phyloP scores from a whole-genome alignment of 176 grass and related monocot species.

The Carex littledalei region DNA sequence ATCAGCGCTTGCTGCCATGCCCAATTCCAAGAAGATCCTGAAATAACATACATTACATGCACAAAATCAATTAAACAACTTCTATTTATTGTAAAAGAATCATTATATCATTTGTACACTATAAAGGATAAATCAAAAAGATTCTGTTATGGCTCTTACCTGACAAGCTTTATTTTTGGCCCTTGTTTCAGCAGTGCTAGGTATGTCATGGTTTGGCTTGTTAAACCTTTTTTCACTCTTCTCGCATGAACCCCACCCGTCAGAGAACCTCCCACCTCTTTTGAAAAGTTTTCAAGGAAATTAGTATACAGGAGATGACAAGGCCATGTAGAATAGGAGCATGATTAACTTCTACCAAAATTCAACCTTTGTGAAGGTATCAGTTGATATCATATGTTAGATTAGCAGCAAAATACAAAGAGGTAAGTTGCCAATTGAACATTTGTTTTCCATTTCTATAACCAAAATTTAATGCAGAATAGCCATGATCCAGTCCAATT shows the following conservation, averaged over 20 bases:
- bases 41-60: conserved; percentile 7
- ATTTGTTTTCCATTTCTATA: background rate
- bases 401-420: background rate
- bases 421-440: background rate
- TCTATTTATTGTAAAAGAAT: background rate
- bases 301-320: background rate
- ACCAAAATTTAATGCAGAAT: background rate
- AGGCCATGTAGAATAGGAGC: background rate
- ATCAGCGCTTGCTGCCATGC: conserved; percentile 39
- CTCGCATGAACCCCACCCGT: conserved; percentile 85
- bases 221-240: conserved; percentile 64
- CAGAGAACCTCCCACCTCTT: conserved; percentile 82
- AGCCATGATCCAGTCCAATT: background rate
- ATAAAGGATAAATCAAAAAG: background rate
- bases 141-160: conserved; percentile 23
- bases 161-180: conserved; percentile 98
- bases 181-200: conserved; percentile 93
- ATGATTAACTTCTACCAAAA: background rate
- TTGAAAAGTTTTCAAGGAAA: background rate
- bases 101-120: background rate
- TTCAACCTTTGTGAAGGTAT: background rate
- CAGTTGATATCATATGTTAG: background rate
- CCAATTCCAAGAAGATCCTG: conserved; percentile 93
- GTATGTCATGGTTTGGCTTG: conserved; percentile 86
- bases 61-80: background rate